Conservation (phyloP, 1,284 basidiomycete genomes). For the Fistulinella cinereoalba region DNA sequence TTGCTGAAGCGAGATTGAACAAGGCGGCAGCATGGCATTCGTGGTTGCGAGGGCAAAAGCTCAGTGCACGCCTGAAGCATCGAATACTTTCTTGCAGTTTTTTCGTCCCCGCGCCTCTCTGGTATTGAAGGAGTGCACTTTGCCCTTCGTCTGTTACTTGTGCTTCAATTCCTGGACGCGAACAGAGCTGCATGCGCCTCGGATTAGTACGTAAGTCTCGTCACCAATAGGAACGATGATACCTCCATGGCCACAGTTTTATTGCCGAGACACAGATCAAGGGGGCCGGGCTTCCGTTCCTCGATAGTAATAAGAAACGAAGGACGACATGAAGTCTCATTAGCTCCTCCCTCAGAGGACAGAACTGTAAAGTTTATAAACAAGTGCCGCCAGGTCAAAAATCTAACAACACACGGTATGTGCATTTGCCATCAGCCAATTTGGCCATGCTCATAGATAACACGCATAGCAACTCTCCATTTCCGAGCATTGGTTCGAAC, state of each 20-base stretch:
- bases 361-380: too few species aligned
- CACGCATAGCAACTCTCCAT: conserved; percentile 5
- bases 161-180: background rate
- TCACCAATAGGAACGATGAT: too few species aligned
- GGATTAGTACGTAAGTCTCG: too few species aligned
- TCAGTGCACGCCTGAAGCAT: background rate
- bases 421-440: background rate
- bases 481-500: conserved; percentile 9
- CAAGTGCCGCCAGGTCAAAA: background rate
- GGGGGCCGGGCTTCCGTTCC: too few species aligned
- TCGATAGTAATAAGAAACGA: too few species aligned
- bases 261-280: too few species aligned
- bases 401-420: background rate
- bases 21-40: background rate
- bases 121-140: background rate
- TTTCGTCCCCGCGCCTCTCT: background rate
- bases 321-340: too few species aligned
- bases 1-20: background rate
- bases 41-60: background rate
- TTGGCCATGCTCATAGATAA: background rate
- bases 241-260: too few species aligned
- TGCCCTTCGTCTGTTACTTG: background rate
- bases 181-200: too few species aligned
- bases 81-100: background rate
- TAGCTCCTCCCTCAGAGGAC: too few species aligned